These are phyloP conservation scores for Cercophora sp. DNA, from an alignment of 495 filamentous ascomycete genomes.

Conservation along the genomic window DNA sequence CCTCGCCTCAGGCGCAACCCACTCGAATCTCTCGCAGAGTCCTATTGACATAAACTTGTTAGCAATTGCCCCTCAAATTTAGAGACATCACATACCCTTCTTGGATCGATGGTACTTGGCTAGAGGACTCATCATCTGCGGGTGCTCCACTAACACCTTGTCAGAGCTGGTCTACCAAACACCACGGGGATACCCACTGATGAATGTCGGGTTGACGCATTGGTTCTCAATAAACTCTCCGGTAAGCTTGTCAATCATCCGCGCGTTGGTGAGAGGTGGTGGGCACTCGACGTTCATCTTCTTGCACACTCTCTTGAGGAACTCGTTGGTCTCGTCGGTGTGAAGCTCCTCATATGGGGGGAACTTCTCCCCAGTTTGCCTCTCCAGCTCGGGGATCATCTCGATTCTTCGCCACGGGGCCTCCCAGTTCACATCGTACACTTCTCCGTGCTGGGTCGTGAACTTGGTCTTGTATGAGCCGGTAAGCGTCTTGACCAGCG, in stretches of 20 bases:
- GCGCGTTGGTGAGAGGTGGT: conserved; percentile 86
- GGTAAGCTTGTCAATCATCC: conserved; percentile 95
- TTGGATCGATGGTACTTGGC: conserved; percentile 87
- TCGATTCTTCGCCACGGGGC: conserved; percentile 89
- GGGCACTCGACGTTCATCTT: conserved; percentile 89
- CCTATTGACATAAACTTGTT: neutral
- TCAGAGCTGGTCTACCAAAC: neutral
- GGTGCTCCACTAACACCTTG: conserved; percentile 50
- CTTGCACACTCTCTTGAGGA: conserved; percentile 77
- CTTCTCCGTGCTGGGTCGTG: conserved; percentile 74
- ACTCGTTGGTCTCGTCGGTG: conserved; percentile 79
- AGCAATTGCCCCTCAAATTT: neutral
- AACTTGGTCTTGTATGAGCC: conserved; percentile 81
- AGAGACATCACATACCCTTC: conserved; percentile 45
- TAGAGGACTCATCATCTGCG: conserved; percentile 95
- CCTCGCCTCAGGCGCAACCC: neutral
- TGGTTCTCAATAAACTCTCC: conserved; percentile 94
- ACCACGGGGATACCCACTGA: conserved; percentile 51
- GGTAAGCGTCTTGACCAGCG: conserved; percentile 85
- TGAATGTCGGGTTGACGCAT: conserved; percentile 95
- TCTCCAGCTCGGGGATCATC: conserved; percentile 94
- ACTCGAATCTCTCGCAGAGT: conserved; percentile 90
- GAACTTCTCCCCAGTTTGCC: conserved; percentile 88
- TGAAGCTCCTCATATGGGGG: conserved; percentile 84
- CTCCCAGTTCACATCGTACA: conserved; percentile 90